Percentiles rank a stretch among this genome's conserved stretches.
Conservation (phyloP, 2,329 filamentous ascomycete genomes). For the Aspergillus jensenii region DNA sequence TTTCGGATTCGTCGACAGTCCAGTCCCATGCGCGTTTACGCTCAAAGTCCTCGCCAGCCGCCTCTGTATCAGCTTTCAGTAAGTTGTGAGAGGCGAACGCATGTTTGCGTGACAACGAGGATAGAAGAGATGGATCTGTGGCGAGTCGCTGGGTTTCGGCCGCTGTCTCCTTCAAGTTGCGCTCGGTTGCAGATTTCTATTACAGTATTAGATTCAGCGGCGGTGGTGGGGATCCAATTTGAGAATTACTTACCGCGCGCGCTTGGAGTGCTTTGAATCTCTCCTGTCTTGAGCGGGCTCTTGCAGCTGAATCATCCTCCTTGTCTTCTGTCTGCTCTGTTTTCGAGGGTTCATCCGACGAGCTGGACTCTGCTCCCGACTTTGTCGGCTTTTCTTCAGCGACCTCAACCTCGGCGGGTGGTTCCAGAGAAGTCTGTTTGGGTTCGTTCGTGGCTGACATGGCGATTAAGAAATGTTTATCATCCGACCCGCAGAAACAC, state of each 20-base stretch:
- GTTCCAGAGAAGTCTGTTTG: not conserved
- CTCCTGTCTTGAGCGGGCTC: constrained; percentile 64
- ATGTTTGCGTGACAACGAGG: constrained; percentile 77
- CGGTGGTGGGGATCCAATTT: not conserved
- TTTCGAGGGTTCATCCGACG: not conserved
- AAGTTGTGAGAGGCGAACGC: constrained; percentile 90
- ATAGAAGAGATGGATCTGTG: constrained; percentile 74
- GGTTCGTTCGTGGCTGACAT: constrained; percentile 16
- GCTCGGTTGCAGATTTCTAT: constrained; percentile 44
- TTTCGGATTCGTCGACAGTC: constrained; percentile 91
- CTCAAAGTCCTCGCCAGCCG: constrained; percentile 87
- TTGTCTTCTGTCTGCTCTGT: constrained; percentile 7
- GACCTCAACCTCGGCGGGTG: constrained; percentile 10
- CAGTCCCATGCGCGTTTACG: constrained; percentile 98
- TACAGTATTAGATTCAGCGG: constrained; percentile 19
- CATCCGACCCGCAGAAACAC: not conserved
- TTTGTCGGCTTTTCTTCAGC: constrained; percentile 11
- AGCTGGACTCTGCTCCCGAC: constrained; percentile 3
- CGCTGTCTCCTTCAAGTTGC: constrained; percentile 79
- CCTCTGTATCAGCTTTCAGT: constrained; percentile 85
- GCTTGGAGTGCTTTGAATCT: constrained; percentile 86
- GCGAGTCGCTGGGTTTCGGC: constrained; percentile 77
- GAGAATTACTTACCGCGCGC: constrained; percentile 56
- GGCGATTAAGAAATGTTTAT: not conserved
- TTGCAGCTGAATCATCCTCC: constrained; percentile 29